A percentile compares a stretch with the other conserved stretches of the same genome.
Evolutionary conservation across 1,139 yeast species (phyloP).

Genomic region (Pichia cactophila): DNA sequence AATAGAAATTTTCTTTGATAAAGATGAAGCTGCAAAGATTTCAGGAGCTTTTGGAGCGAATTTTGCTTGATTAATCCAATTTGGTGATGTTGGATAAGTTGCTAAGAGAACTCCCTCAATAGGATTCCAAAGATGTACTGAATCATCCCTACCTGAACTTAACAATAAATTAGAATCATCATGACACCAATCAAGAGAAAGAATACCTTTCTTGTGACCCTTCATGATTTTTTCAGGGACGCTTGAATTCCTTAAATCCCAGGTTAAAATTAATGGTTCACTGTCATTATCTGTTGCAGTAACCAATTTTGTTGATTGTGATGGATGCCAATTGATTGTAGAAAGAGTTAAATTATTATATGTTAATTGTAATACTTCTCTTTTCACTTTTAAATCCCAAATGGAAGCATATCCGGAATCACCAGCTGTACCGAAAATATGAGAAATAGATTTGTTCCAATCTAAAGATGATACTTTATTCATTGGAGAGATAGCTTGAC

Average conservation of each 20-base stretch:
- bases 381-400: slow-evolving; percentile 85
- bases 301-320: slow-evolving; percentile 77
- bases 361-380: slow-evolving; percentile 80
- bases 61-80: slow-evolving; percentile 85
- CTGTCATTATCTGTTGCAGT: slow-evolving; percentile 83
- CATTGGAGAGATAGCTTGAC: slow-evolving; percentile 71
- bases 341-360: slow-evolving; percentile 59
- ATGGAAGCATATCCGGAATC: slow-evolving; percentile 76
- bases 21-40: slow-evolving; percentile 85
- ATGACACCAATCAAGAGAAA: slow-evolving; percentile 89
- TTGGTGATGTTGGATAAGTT: slow-evolving; percentile 84
- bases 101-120: slow-evolving; percentile 60
- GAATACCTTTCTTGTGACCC: slow-evolving; percentile 84
- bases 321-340: slow-evolving; percentile 76
- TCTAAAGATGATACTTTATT: slow-evolving; percentile 78
- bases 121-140: slow-evolving; percentile 89
- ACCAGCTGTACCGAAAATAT: slow-evolving; percentile 88
- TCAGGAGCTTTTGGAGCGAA: slow-evolving; percentile 90
- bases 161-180: slow-evolving; percentile 73
- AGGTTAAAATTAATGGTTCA: slow-evolving; percentile 73
- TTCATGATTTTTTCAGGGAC: slow-evolving; percentile 71
- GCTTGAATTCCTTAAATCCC: slow-evolving; percentile 93
- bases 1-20: slow-evolving; percentile 76
- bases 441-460: slow-evolving; percentile 83
- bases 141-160: slow-evolving; percentile 87